phyloP scores from a whole-genome alignment of 495 filamentous ascomycete species.

The Penicillium manginii region DNA sequence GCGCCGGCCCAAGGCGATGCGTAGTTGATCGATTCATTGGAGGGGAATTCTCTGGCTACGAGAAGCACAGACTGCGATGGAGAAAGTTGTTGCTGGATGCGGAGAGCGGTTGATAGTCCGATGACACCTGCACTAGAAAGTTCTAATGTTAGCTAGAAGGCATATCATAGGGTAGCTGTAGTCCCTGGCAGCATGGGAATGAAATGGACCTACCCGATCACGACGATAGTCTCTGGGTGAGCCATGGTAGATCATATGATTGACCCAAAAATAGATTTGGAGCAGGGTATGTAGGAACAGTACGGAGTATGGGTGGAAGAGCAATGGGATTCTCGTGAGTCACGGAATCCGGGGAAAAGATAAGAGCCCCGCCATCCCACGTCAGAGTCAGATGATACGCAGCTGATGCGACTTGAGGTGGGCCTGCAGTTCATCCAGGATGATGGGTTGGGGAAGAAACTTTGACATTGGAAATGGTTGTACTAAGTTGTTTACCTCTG shows the following conservation, averaged over 20 bases:
- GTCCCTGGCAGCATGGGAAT: too few species aligned
- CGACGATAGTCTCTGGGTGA: slow-evolving; percentile 43
- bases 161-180: background rate
- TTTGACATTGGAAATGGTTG: too few species aligned
- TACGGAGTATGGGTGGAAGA: too few species aligned
- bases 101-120: slow-evolving; percentile 57
- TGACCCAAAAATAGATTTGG: background rate
- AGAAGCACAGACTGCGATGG: slow-evolving; percentile 51
- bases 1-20: slow-evolving; percentile 69
- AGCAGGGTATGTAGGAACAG: background rate
- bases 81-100: slow-evolving; percentile 46
- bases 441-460: background rate
- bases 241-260: slow-evolving; percentile 19
- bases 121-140: slow-evolving; percentile 59
- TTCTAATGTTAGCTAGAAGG: background rate
- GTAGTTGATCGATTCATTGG: slow-evolving; percentile 59
- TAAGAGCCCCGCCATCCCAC: slow-evolving; percentile 13
- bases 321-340: background rate
- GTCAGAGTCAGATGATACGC: slow-evolving; percentile 26
- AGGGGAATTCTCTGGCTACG: slow-evolving; percentile 60
- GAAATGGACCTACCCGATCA: slow-evolving; percentile 42
- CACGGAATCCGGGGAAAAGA: slow-evolving; percentile 20
- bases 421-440: slow-evolving; percentile 3
- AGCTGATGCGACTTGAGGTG: slow-evolving; percentile 6
- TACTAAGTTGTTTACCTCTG: too few species aligned